A percentile compares a stretch with the other conserved stretches of the same genome.
Evolutionary conservation across 352 stramenopile species (phyloP).

Genomic region (Pythium oligandrum): DNA sequence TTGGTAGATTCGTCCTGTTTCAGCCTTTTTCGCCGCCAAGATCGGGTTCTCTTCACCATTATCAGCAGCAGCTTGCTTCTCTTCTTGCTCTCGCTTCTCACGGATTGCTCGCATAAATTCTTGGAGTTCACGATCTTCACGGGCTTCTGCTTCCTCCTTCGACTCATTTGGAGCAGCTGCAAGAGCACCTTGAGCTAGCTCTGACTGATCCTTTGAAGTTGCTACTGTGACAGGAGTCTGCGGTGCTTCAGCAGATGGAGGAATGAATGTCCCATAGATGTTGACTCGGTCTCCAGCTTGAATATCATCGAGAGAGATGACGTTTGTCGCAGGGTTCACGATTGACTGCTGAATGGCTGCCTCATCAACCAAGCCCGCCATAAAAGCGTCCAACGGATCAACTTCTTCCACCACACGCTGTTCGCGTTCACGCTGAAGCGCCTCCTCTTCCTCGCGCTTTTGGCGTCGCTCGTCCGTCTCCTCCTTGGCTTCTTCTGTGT

Average conservation of each 20-base stretch:
- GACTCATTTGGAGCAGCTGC: conserved; percentile 32
- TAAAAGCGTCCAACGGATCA: conserved; percentile 83
- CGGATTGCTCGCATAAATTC: conserved; percentile 86
- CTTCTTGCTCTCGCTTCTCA: conserved; percentile 60
- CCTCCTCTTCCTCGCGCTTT: conserved; percentile 41
- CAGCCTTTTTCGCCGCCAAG: conserved; percentile 35
- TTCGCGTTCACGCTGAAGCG: conserved; percentile 45
- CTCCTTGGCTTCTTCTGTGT: conserved; percentile 62
- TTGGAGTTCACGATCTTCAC: conserved; percentile 74
- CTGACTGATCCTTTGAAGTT: conserved; percentile 13
- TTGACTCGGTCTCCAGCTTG: conserved; percentile 72
- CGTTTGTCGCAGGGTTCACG: conserved; percentile 60
- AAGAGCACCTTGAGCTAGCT: background rate
- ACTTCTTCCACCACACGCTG: conserved; percentile 77
- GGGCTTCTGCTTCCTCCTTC: conserved; percentile 54
- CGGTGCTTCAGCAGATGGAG: conserved; percentile 17
- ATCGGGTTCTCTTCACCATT: conserved; percentile 3
- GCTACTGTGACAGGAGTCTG: conserved; percentile 1
- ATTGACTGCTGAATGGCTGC: conserved; percentile 71
- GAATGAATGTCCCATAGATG: conserved; percentile 84
- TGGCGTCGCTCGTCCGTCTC: conserved; percentile 46
- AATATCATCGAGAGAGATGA: conserved; percentile 85
- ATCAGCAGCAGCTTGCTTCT: conserved; percentile 13
- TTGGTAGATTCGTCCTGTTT: conserved; percentile 80
- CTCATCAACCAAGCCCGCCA: conserved; percentile 79